Percentiles rank a stretch among this genome's conserved stretches.
Evolutionary conservation across 768 basidiomycete genomes (phyloP).

Genomic region (Rhizopogon vesiculosus): DNA sequence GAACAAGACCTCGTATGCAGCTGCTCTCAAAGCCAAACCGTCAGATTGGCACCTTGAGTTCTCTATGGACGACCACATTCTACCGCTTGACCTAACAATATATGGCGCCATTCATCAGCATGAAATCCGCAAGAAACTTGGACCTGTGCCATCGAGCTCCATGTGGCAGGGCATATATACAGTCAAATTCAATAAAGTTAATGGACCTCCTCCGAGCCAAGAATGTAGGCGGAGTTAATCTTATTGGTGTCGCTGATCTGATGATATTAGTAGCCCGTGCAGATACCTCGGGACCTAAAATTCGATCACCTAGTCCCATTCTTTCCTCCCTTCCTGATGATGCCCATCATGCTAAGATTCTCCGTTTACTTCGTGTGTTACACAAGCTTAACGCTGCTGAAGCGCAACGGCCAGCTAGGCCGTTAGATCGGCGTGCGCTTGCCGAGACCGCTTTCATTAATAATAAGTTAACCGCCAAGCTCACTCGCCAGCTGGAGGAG

Average conservation of each 20-base stretch:
- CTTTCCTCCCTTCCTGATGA: slow-evolving; percentile 82
- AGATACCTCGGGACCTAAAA: slow-evolving; percentile 39
- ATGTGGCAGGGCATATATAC: slow-evolving; percentile 92
- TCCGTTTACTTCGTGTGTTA: slow-evolving; percentile 84
- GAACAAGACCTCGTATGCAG: slow-evolving; percentile 76
- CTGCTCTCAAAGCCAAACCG: slow-evolving; percentile 89
- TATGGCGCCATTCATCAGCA: slow-evolving; percentile 96
- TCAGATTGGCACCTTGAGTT: slow-evolving; percentile 98
- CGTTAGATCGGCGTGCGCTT: slow-evolving; percentile 53
- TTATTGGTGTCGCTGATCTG: background rate
- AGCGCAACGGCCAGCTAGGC: slow-evolving; percentile 47
- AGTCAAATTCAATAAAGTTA: slow-evolving; percentile 89
- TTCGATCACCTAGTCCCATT: slow-evolving; percentile 58
- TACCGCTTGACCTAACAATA: slow-evolving; percentile 87
- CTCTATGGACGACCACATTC: slow-evolving; percentile 80
- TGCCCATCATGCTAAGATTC: slow-evolving; percentile 82
- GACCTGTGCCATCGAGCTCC: slow-evolving; percentile 57
- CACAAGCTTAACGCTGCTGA: slow-evolving; percentile 79
- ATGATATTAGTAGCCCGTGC: slow-evolving; percentile 18
- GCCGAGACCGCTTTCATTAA: slow-evolving; percentile 89
- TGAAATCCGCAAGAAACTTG: slow-evolving; percentile 72
- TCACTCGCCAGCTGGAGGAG: slow-evolving; percentile 96
- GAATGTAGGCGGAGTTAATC: slow-evolving; percentile 45
- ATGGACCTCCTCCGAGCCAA: slow-evolving; percentile 65
- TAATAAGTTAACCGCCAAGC: slow-evolving; percentile 95